Evolutionary conservation across 495 filamentous ascomycete species (phyloP).

Genomic region (Xanthoparmelia taractica): DNA sequence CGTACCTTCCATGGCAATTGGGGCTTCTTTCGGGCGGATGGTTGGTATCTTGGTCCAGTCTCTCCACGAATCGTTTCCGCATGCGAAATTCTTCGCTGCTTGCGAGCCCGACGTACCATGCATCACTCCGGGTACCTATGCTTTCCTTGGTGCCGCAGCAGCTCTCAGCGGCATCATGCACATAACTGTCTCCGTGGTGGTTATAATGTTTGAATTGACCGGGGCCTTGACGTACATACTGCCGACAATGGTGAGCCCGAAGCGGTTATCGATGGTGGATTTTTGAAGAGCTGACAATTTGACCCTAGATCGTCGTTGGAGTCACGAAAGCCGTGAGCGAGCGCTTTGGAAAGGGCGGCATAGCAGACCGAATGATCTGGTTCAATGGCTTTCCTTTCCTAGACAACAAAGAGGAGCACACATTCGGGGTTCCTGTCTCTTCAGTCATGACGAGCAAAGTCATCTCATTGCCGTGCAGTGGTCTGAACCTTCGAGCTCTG

Average conservation of each 20-base stretch:
- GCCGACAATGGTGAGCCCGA: constrained; percentile 69
- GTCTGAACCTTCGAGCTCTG: constrained; percentile 64
- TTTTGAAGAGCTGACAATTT: constrained; percentile 16
- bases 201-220: constrained; percentile 98
- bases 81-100: constrained; percentile 74
- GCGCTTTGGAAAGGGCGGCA: constrained; percentile 88
- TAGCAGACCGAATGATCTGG: constrained; percentile 98
- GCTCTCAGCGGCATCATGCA: constrained; percentile 98
- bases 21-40: constrained; percentile 86
- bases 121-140: constrained; percentile 94
- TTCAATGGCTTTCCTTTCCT: constrained; percentile 97
- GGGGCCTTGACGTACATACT: constrained; percentile 93
- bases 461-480: constrained; percentile 62
- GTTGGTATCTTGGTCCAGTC: constrained; percentile 92
- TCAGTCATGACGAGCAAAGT: constrained; percentile 83
- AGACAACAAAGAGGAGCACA: constrained; percentile 97
- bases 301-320: constrained; percentile 73
- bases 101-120: constrained; percentile 91
- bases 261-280: neutral
- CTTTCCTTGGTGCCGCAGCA: constrained; percentile 88
- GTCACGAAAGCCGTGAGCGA: constrained; percentile 93
- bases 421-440: constrained; percentile 91
- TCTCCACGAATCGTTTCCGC: constrained; percentile 73
- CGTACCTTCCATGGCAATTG: constrained; percentile 95
- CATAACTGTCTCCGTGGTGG: constrained; percentile 89